phyloP scores from a whole-genome alignment of 208 protist species.

The Trichomonas gallinae region DNA sequence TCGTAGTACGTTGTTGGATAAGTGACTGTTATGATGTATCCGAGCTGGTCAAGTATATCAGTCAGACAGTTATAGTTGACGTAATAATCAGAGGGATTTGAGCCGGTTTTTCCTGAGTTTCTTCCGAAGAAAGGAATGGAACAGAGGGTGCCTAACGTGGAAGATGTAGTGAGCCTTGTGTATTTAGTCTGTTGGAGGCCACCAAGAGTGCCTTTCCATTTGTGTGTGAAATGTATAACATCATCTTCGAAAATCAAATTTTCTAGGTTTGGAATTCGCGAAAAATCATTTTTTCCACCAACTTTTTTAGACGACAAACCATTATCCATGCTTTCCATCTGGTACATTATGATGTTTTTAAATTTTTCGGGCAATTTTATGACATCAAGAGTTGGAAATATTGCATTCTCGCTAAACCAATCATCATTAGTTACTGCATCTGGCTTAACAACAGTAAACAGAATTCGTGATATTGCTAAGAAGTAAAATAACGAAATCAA shows the following conservation, averaged over 20 bases:
- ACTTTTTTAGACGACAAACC: not conserved
- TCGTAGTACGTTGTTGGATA: not conserved
- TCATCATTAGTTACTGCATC: too few species aligned
- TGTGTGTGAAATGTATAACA: not conserved
- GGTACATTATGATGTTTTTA: too few species aligned
- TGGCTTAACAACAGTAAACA: too few species aligned
- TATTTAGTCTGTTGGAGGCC: too few species aligned
- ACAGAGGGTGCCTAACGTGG: not conserved
- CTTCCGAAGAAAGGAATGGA: not conserved
- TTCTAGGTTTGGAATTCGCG: not conserved
- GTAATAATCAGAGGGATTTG: not conserved
- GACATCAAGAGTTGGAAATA: too few species aligned
- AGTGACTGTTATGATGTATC: not conserved
- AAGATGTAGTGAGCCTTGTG: not conserved
- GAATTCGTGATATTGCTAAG: too few species aligned
- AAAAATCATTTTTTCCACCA: not conserved
- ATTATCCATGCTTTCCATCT: too few species aligned
- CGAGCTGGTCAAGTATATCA: not conserved
- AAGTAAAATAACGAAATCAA: too few species aligned
- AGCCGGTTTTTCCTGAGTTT: not conserved
- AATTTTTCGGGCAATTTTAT: too few species aligned
- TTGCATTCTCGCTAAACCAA: too few species aligned
- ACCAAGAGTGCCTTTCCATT: not conserved
- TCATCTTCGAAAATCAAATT: not conserved
- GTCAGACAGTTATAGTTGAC: not conserved